Base-by-base conservation (phyloP, 305 asterid species). In the Ruellia speciosa region DNA sequence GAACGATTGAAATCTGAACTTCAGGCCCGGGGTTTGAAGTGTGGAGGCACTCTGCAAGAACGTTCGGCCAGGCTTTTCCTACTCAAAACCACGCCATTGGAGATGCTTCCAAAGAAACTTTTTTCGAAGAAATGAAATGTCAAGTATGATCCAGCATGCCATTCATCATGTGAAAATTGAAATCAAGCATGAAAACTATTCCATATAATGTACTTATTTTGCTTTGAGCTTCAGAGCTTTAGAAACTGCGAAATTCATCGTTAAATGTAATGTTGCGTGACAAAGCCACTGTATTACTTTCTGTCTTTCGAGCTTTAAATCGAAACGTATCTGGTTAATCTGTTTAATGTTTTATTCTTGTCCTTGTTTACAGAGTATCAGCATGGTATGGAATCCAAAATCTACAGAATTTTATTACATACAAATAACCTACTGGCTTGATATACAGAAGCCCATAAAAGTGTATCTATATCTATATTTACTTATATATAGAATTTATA, bases 1-100 rank as follows among this genome's bases (percentile, higher is more conserved):
- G 99, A 84, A 47, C 79, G 84, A 52, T 65, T 92, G 53, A 92
- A 92, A 58, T 58, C 61, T 1, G 89, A 92, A 82, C 99, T 88
- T 79, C 94, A 81, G 74, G 73, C 60, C 37, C 75, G 79, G 17
- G 95, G 99, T 6, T 68, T 92, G 77, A 92, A 92, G 60, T 92
- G 99, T 45, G 99, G 96, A 17, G 95, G 97, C 37, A 86, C 94
- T 31, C 66, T 82, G 77, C 81, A 81, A 71, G 96, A 90, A 65
- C 95, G 96, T 19, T 93, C 98, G 14, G 75, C 81, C 5, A 80
- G 99, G 75, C 94, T 88, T 50, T 88, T 92, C 76, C 83, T 86
- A 60, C 88, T 92, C 67, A 84, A 88, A 77, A 82, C 88, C 58
- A 84, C 93, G 17, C 85, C 96, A 18, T 24, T 86, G 33, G 94